A percentile compares a stretch with the other conserved stretches of the same genome.
Evolutionary conservation across 495 filamentous ascomycete species (phyloP).

Genomic region (Trichoderma asperelloides): DNA sequence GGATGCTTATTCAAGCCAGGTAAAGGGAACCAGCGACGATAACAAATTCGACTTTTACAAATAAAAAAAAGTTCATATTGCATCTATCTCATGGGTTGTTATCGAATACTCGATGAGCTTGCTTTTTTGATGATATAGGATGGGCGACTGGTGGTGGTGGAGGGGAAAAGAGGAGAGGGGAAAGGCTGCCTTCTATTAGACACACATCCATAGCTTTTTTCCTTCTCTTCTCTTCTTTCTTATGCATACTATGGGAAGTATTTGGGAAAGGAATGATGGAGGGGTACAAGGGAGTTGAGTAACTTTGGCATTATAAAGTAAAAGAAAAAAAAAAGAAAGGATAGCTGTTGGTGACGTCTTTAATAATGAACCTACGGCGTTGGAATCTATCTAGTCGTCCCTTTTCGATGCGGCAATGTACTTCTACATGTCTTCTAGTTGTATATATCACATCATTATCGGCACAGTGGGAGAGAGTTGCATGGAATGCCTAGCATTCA

Average conservation of each 20-base stretch:
- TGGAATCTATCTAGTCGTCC: not conserved
- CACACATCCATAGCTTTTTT: no score
- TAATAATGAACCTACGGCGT: not conserved
- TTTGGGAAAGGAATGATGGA: not conserved
- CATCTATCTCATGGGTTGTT: not conserved
- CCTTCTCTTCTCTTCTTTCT: not conserved
- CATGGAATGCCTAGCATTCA: no score
- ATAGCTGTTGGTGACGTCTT: not conserved
- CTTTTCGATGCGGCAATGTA: not conserved
- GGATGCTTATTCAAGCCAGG: conserved; percentile 90
- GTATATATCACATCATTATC: not conserved
- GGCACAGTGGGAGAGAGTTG: no score
- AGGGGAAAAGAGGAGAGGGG: not conserved
- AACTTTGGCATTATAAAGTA: not conserved
- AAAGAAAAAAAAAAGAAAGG: not conserved
- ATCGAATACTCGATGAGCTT: not conserved
- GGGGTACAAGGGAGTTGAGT: not conserved
- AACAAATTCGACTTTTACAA: conserved; percentile 70
- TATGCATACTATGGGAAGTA: not conserved
- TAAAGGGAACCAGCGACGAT: conserved; percentile 77
- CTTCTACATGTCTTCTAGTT: not conserved
- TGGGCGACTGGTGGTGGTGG: not conserved
- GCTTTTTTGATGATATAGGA: not conserved
- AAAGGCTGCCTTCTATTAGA: not conserved
- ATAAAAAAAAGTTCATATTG: conserved; percentile 15